Conservation (phyloP, 1,284 basidiomycete species). For the Trametes versicolor region DNA sequence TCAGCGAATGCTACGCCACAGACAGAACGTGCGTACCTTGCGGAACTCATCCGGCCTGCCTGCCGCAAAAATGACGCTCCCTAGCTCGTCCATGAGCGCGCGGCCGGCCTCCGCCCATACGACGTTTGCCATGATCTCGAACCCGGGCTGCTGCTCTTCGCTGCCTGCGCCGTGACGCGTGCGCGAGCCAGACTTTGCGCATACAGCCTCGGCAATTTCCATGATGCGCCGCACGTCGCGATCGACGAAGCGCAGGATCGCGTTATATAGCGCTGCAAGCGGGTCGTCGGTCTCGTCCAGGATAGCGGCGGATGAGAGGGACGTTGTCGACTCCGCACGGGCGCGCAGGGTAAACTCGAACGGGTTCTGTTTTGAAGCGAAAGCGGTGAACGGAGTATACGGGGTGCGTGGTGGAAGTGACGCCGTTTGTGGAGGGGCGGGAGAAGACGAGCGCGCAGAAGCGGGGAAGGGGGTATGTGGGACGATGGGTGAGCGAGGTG, state of each 20-base stretch:
- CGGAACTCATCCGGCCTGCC: constrained; percentile 92
- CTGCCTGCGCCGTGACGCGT: constrained; percentile 19
- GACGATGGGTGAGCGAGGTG: constrained; percentile 76
- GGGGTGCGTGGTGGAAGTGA: constrained; percentile 66
- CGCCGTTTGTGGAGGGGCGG: constrained; percentile 35
- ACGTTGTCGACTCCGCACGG: constrained; percentile 19
- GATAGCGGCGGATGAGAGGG: constrained; percentile 50
- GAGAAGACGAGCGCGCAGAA: constrained; percentile 30
- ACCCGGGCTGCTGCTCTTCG: constrained; percentile 53
- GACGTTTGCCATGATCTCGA: constrained; percentile 87
- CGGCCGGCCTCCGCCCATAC: constrained; percentile 88
- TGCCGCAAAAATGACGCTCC: constrained; percentile 85
- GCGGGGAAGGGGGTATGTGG: constrained; percentile 74
- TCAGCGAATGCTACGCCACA: neutral
- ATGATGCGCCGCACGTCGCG: constrained; percentile 77
- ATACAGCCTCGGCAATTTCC: constrained; percentile 77
- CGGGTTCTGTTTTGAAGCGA: constrained; percentile 60
- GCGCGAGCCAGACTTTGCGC: constrained; percentile 54
- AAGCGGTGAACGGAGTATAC: constrained; percentile 70
- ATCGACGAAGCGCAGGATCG: constrained; percentile 83
- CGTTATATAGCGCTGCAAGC: constrained; percentile 82
- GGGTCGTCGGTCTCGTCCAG: constrained; percentile 72
- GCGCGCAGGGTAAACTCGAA: constrained; percentile 47
- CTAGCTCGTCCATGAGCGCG: constrained; percentile 86
- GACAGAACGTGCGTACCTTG: constrained; percentile 62